A percentile compares a stretch with the other conserved stretches of the same genome.
Evolutionary conservation across 2,329 filamentous ascomycete genomes (phyloP).

Genomic region (Cladosporium sp.): DNA sequence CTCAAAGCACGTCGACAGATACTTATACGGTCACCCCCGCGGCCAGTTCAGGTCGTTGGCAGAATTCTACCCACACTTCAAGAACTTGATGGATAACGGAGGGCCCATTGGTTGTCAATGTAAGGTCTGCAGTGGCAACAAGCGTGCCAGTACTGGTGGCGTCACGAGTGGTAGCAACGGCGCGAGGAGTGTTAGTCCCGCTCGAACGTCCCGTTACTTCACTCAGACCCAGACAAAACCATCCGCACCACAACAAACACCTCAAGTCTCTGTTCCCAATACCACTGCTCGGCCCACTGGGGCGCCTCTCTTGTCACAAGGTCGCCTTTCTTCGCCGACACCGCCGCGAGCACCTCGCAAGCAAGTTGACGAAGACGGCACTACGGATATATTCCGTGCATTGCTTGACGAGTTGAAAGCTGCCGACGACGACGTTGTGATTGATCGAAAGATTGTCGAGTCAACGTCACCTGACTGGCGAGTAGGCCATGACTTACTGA

Average conservation of each 20-base stretch:
- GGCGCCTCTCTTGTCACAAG: conserved; percentile 15
- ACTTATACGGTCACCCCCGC: conserved; percentile 59
- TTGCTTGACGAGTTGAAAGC: conserved; percentile 53
- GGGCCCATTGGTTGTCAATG: conserved; percentile 52
- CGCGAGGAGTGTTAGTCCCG: conserved; percentile 3
- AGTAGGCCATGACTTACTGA: conserved; percentile 51
- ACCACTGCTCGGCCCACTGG: background rate
- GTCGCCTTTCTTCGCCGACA: conserved; percentile 21
- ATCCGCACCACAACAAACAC: background rate
- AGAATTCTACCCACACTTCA: conserved; percentile 60
- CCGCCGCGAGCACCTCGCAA: conserved; percentile 24
- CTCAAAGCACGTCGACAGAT: conserved; percentile 52
- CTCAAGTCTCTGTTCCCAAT: background rate
- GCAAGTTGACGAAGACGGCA: conserved; percentile 54
- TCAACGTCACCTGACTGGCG: conserved; percentile 59
- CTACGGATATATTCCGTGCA: conserved; percentile 55
- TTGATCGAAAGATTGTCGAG: conserved; percentile 52
- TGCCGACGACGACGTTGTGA: conserved; percentile 35
- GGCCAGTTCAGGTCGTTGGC: conserved; percentile 57
- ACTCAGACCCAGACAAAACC: background rate
- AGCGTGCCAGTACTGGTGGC: conserved; percentile 15
- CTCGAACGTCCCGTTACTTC: conserved; percentile 9
- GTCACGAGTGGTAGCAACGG: conserved; percentile 7
- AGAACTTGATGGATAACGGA: conserved; percentile 54
- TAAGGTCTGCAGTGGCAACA: conserved; percentile 45